Conservation (phyloP, 495 filamentous ascomycete genomes). For the Aspergillus cavernicola region DNA sequence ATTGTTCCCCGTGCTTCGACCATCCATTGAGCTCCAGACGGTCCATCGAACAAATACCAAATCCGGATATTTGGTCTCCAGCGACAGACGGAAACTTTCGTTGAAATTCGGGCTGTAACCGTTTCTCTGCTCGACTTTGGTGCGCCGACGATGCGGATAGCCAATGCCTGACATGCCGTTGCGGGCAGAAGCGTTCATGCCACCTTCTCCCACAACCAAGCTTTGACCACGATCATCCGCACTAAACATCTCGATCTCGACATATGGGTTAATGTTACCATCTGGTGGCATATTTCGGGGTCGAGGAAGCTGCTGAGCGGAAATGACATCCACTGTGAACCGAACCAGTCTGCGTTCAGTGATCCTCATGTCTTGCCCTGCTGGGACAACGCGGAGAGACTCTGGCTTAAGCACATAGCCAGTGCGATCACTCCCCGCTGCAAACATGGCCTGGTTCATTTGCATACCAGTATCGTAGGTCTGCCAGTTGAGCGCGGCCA, state of each 20-base stretch:
- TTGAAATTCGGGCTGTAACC: conserved; percentile 89
- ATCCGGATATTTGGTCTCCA: conserved; percentile 88
- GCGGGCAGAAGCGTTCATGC: conserved; percentile 64
- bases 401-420: conserved; percentile 93
- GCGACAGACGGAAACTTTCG: conserved; percentile 65
- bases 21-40: conserved; percentile 78
- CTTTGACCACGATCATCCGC: conserved; percentile 82
- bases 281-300: conserved; percentile 65
- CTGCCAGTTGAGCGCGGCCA: conserved; percentile 97
- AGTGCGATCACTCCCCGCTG: conserved; percentile 78
- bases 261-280: conserved; percentile 81
- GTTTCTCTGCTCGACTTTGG: conserved; percentile 74
- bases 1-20: conserved; percentile 58
- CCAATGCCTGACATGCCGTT: conserved; percentile 68
- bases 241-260: conserved; percentile 90
- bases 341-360: conserved; percentile 68
- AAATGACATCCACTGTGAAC: conserved; percentile 85
- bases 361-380: conserved; percentile 34
- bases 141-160: conserved; percentile 72
- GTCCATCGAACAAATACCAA: conserved; percentile 91
- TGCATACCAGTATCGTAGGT: conserved; percentile 94
- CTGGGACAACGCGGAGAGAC: conserved; percentile 63
- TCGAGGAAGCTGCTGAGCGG: conserved; percentile 88
- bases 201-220: conserved; percentile 60
- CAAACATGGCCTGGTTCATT: conserved; percentile 97